Evolutionary conservation across 495 filamentous ascomycete species (phyloP).

Genomic region (Pseudevernia furfuracea): DNA sequence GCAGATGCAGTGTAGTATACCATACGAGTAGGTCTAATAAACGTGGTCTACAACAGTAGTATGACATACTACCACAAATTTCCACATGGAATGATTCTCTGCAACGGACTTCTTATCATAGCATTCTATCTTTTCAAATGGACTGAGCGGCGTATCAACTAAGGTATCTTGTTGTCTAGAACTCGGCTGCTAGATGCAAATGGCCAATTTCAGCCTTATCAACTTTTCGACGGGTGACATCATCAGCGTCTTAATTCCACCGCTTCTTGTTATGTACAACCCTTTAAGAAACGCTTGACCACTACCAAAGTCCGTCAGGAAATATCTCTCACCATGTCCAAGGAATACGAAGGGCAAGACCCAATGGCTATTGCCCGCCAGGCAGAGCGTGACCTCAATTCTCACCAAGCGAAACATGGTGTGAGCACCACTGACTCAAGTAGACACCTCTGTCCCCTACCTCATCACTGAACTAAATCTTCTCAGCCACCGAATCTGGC

Average conservation of each 20-base stretch:
- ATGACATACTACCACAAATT: too few species aligned
- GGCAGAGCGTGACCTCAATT: slow-evolving; percentile 44
- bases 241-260: background rate
- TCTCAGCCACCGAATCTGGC: slow-evolving; percentile 39
- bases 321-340: slow-evolving; percentile 23
- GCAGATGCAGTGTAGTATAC: background rate
- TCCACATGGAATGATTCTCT: background rate
- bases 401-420: slow-evolving; percentile 38
- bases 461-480: background rate
- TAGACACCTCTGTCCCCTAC: slow-evolving; percentile 5
- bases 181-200: too few species aligned
- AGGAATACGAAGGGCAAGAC: slow-evolving; percentile 36
- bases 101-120: background rate
- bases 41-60: too few species aligned
- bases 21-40: background rate
- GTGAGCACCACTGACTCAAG: slow-evolving; percentile 21
- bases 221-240: background rate
- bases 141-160: too few species aligned
- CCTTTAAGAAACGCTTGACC: background rate
- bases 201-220: background rate
- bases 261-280: background rate
- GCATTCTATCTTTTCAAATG: too few species aligned
- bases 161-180: too few species aligned
- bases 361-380: slow-evolving; percentile 36
- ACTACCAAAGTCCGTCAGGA: background rate